Conservation (phyloP, 208 protist genomes). For the Trypanosoma cruzi region DNA sequence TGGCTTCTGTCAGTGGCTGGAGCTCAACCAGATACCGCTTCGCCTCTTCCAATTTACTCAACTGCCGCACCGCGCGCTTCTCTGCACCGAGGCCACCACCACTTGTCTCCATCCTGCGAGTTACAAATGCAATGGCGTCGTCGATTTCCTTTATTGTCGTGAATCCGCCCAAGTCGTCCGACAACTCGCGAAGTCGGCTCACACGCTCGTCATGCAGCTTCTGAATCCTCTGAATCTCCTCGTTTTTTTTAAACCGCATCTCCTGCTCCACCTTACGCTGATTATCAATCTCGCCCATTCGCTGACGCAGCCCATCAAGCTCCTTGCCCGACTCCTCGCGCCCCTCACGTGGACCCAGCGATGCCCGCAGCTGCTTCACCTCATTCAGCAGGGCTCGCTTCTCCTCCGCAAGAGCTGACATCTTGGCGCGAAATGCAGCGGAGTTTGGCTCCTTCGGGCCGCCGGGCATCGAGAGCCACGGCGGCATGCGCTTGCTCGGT, state of each 20-base stretch:
- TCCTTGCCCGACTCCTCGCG: conserved; percentile 34
- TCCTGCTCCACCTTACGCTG: conserved; percentile 52
- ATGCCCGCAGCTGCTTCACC: conserved; percentile 64
- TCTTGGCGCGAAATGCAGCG: conserved; percentile 37
- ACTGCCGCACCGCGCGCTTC: conserved; percentile 45
- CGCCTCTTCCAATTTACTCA: conserved; percentile 69
- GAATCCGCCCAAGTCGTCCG: conserved; percentile 68
- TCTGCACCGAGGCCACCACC: conserved; percentile 64
- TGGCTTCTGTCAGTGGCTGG: conserved; percentile 65
- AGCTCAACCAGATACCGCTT: conserved; percentile 68
- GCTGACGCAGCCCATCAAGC: conserved; percentile 43
- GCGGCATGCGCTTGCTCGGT: conserved; percentile 23
- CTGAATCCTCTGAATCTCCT: conserved; percentile 58
- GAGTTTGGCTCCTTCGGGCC: conserved; percentile 56
- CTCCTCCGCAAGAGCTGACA: conserved; percentile 44
- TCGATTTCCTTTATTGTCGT: conserved; percentile 69
- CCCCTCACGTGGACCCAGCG: conserved; percentile 38
- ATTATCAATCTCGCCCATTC: conserved; percentile 58
- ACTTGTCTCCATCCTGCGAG: conserved; percentile 80
- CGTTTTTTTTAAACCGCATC: conserved; percentile 52
- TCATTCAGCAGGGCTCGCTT: conserved; percentile 50
- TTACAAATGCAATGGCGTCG: conserved; percentile 62
- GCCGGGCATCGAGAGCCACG: conserved; percentile 66
- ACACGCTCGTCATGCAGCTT: conserved; percentile 52
- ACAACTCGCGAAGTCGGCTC: conserved; percentile 52